Percentiles rank a stretch among this genome's conserved stretches.
These are phyloP conservation scores for Poteriospumella lacustris DNA, from an alignment of 108 stramenopile genomes.

Conservation along the genomic window DNA sequence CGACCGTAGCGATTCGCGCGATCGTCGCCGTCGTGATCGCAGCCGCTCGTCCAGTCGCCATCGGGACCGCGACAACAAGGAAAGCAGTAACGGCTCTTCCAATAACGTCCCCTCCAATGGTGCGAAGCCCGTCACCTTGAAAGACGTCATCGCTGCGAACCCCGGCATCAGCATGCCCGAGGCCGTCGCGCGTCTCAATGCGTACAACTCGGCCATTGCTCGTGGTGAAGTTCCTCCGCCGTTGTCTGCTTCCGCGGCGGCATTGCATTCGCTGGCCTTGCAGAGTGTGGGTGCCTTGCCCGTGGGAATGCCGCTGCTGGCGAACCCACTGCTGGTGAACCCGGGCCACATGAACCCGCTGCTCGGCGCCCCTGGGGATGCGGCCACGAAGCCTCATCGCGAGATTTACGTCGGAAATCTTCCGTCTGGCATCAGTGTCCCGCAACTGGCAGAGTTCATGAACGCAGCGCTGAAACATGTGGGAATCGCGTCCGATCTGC, in stretches of 20 bases:
- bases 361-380: too few relatives aligned
- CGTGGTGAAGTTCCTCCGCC: not conserved
- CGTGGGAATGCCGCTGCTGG: too few relatives aligned
- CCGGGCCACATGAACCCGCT: too few relatives aligned
- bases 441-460: slow-evolving; percentile 32
- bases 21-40: not conserved
- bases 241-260: not conserved
- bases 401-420: slow-evolving; percentile 33
- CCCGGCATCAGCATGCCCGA: slow-evolving; percentile 24
- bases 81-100: not conserved
- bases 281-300: too few relatives aligned
- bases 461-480: slow-evolving; percentile 34
- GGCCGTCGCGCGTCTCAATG: slow-evolving; percentile 16
- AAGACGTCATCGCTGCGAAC: not conserved
- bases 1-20: not conserved
- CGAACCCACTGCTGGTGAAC: too few relatives aligned
- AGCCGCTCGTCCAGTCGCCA: too few relatives aligned
- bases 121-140: not conserved
- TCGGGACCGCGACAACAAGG: not conserved
- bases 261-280: too few relatives aligned
- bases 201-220: slow-evolving; percentile 3
- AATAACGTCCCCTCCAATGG: not conserved
- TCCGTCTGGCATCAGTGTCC: slow-evolving; percentile 11
- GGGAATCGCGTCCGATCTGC: not conserved
- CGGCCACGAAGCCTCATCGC: slow-evolving; percentile 11